Conservation (phyloP, 345 rosid species). For the Heritiera fomes region DNA sequence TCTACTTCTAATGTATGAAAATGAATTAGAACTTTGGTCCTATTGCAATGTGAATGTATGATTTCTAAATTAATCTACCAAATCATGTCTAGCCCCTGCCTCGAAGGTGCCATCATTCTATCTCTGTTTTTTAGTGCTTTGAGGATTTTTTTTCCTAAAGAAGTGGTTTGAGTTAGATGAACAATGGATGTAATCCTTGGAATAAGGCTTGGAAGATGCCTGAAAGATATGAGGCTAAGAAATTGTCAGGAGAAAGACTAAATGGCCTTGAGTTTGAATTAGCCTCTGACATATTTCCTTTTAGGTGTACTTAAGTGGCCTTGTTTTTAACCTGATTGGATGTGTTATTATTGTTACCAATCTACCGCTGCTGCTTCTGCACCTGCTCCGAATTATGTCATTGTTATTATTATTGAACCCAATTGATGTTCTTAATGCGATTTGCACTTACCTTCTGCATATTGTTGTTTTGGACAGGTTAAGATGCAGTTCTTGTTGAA, state of each 20-base stretch:
- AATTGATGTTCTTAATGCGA: neutral
- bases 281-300: neutral
- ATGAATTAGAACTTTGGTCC: neutral
- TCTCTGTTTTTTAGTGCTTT: neutral
- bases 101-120: neutral
- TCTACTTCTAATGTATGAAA: neutral
- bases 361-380: neutral
- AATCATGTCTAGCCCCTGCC: neutral
- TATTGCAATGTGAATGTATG: neutral
- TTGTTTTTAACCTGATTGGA: neutral
- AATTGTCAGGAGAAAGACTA: neutral
- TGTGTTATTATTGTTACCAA: neutral
- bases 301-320: neutral
- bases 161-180: neutral
- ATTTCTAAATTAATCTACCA: neutral
- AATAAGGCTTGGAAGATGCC: neutral
- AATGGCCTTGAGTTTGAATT: neutral
- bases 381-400: neutral
- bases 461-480: constrained; percentile 47
- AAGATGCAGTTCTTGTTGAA: constrained; percentile 77
- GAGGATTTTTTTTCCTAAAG: neutral
- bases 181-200: neutral
- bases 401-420: neutral
- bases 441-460: neutral
- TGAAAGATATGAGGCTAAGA: neutral